Base-by-base conservation (phyloP, 495 filamentous ascomycete genomes). In the Cladorrhinum samala region DNA sequence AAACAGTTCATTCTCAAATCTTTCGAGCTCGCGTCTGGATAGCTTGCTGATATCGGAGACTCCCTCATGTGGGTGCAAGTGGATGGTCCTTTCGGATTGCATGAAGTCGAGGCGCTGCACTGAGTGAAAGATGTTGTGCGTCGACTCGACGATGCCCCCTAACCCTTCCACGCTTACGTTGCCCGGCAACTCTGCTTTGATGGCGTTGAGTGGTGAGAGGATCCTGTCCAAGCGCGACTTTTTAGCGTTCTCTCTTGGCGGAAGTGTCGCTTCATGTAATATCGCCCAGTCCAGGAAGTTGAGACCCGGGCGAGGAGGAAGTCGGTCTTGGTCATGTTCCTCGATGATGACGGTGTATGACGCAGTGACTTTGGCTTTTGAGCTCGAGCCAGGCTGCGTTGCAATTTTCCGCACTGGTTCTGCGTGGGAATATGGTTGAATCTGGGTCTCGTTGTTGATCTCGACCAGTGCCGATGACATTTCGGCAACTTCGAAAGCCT, bases 121-220 rank as follows among this genome's bases (percentile, higher is more conserved):
- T n/a, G 62, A 62, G 54, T 59, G 59, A 52, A 65, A 60, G 42
- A 65, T 20, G 42, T 46, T 49, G 42, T 65, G 62, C 11, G 57
- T 54, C 1, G 57, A 57, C 49, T 65, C 57, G 49, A 54, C 40
- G n/a, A 65, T 16, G 5, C 62, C 59, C 23, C 54, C 62, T 16
- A 65, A 17, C 3, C 61, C 62, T 23, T 65, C 62, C 25, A 65
- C 46, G 36, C 46, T 50, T 21, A 65, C 33, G 23, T 53, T 38
- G 20, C 62, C 62, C 3, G 59, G 62, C 0, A 64, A 50, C 6
- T 54, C 62, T 24, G 54, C 47, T 30, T 59, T 55, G 52, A 65
- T 18, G 14, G 53, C 42, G 41, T 53, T 39, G 5, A 65, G 59
- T 3, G 62, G 57, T 2, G 46, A 45, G 14, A 62, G 46, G 9